A percentile compares a stretch with the other conserved stretches of the same genome.
Conservation (phyloP, 495 filamentous ascomycete genomes). For the Podospora appendiculata region DNA sequence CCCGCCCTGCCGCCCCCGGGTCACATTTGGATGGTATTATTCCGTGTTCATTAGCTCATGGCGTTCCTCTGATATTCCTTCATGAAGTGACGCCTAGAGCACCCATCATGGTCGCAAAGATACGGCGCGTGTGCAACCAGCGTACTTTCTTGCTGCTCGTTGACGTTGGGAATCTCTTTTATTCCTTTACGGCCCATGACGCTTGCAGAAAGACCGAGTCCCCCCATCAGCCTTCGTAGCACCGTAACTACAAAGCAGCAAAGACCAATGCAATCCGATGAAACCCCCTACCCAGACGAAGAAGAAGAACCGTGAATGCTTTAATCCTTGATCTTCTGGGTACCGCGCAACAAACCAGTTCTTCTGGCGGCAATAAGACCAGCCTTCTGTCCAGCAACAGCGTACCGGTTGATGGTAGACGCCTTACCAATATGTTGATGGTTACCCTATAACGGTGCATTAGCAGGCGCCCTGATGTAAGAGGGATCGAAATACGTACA, state of each 20-base stretch:
- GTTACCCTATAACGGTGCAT: conserved; percentile 67
- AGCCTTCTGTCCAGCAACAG: conserved; percentile 97
- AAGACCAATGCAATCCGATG: conserved; percentile 46
- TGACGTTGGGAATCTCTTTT: conserved; percentile 26
- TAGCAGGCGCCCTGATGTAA: conserved; percentile 14
- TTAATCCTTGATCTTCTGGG: conserved; percentile 98
- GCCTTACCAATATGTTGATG: conserved; percentile 99
- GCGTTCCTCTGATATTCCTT: not conserved
- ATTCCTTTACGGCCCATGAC: conserved; percentile 27
- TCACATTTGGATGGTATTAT: no score
- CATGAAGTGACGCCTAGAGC: not conserved
- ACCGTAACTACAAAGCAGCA: conserved; percentile 47
- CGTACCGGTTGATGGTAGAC: conserved; percentile 97
- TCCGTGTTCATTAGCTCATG: no score
- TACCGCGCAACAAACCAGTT: conserved; percentile 98
- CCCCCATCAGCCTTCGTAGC: conserved; percentile 30
- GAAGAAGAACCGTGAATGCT: conserved; percentile 43
- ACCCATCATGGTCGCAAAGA: not conserved
- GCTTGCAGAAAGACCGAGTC: conserved; percentile 23
- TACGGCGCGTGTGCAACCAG: conserved; percentile 4
- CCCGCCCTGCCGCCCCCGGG: no score
- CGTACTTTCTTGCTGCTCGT: conserved; percentile 9
- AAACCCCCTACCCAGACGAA: conserved; percentile 41
- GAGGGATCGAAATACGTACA: conserved; percentile 29
- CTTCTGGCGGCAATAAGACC: conserved; percentile 99